Evolutionary conservation across 768 basidiomycete species (phyloP), one percentile per base, ranked within the genome.

Genomic region (Boletus sp.): DNA sequence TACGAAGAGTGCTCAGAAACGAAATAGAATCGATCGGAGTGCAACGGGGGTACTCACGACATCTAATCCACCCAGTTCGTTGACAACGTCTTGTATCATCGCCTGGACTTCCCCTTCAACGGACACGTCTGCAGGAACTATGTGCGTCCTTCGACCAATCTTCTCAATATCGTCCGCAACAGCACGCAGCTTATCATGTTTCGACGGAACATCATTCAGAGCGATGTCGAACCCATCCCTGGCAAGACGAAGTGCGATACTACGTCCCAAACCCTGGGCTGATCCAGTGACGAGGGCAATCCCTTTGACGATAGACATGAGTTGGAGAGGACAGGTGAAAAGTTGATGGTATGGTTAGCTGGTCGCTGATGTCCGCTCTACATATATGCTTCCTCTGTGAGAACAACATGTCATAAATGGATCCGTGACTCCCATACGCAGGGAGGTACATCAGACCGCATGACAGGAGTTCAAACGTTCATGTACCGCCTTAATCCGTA

Each of bases 231-330:
- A 68, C 29, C 65, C 64, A 32, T 63, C 65, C 8, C 19, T 51
- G 1, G 65, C 57, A 7, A 61, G 57, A 19, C 59, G 62, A 33
- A 64, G 57, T 1, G 57, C 59, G 17, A 64, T 62, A 8, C 40
- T 34, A 13, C 42, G 57, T 1, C 72, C 72, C n/a, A 72, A 57
- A 9, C 70, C 69, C 46, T 65, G 69, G 1, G 64, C 64, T 4
- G 66, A 62, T 27, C 70, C 69, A 19, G 70, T 73, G 40, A 72
- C 40, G 42, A 73, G 60, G 1, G 69, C 67, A 30, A 65, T 46
- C 13, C 75, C 70, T 39, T 55, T 76, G 30, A 53, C 7, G 15
- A 33, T 10, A 33, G 53, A 60, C 52, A 56, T 64, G 44, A 9
- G 33, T 4, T 21, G n/a, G 4, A 21, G 33, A 41, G 27, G 27